Evolutionary conservation across 495 filamentous ascomycete species (phyloP), one percentile per base, ranked within the genome.

Genomic region (Parmelia sp.): DNA sequence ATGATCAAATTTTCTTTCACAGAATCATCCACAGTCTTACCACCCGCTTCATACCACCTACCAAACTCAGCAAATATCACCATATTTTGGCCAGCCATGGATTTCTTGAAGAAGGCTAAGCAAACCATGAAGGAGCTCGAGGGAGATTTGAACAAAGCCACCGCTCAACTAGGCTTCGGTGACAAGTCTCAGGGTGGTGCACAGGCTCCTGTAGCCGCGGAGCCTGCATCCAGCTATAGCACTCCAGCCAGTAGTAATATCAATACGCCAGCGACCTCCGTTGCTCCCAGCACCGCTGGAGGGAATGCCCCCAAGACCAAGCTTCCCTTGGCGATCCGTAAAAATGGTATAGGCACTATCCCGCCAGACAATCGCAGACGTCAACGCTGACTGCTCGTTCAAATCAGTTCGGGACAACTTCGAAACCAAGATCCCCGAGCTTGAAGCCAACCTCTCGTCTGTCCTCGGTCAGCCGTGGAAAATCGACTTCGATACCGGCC

Each of bases 241-340:
- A 25, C 44, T n/a, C 44, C n/a, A 3, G 44, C 44, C 1, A 47
- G 7, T 3, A 47, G 44, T 19, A 44, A 19, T 12, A 40, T 40
- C 39, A 44, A 56, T 40, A 63, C 61, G 23, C 61, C 61, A 19
- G 8, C 49, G 23, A 63, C 61, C 4, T 55, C 61, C 25, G 45
- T 33, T 33, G 61, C 61, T 4, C 61, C 61, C 47, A 63, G 61
- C n/a, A 42, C 39, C 25, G 25, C 45, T 10, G 33, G 31, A 14
- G 33, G 31, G 14, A 29, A 61, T 36, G 40, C 45, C n/a, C 47
- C 61, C 23, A 51, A 56, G 31, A n/a, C 61, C 1, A 83, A 82
- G 69, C 72, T 84, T 12, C 75, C 81, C n/a, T 78, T 84, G 61
- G 80, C 77, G 31, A 64, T 79, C 35, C 79, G 80, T 67, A 83